Conservation (phyloP, 768 basidiomycete genomes). For the Tylopilus subfusipes region DNA sequence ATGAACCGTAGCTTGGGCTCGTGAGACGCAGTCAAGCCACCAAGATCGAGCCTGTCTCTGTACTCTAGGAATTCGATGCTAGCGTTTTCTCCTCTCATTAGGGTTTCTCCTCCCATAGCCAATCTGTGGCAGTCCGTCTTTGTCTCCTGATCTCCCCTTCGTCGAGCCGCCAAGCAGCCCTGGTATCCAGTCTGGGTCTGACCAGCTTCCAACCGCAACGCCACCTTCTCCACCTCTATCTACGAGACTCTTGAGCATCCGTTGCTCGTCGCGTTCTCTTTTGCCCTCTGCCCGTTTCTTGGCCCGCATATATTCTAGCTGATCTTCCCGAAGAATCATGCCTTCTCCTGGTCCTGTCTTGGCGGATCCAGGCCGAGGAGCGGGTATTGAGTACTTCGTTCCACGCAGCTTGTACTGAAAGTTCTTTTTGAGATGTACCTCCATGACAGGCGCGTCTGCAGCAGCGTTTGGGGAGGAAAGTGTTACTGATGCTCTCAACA, state of each 20-base stretch:
- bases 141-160: slow-evolving; percentile 58
- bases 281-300: slow-evolving; percentile 73
- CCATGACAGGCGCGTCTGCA: slow-evolving; percentile 62
- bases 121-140: slow-evolving; percentile 74
- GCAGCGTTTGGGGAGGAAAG: slow-evolving; percentile 63
- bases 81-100: slow-evolving; percentile 66
- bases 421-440: slow-evolving; percentile 92
- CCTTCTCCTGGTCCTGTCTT: slow-evolving; percentile 81
- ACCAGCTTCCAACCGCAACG: slow-evolving; percentile 71
- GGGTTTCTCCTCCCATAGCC: slow-evolving; percentile 89
- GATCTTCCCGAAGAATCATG: slow-evolving; percentile 90
- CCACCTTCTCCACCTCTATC: slow-evolving; percentile 48
- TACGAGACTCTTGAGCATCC: slow-evolving; percentile 60
- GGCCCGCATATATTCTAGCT: slow-evolving; percentile 80
- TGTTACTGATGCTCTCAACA: slow-evolving; percentile 89
- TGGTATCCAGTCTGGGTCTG: slow-evolving; percentile 94
- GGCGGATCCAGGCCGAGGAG: slow-evolving; percentile 83
- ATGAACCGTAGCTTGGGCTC: slow-evolving; percentile 87
- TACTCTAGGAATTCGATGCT: slow-evolving; percentile 19
- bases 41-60: slow-evolving; percentile 3
- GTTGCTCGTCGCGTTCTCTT: slow-evolving; percentile 67
- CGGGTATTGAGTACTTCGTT: slow-evolving; percentile 88
- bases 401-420: slow-evolving; percentile 93
- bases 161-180: slow-evolving; percentile 71
- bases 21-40: slow-evolving; percentile 30